Base-by-base conservation (phyloP, 176 grass and related monocot species). In the Oryza nivara region DNA sequence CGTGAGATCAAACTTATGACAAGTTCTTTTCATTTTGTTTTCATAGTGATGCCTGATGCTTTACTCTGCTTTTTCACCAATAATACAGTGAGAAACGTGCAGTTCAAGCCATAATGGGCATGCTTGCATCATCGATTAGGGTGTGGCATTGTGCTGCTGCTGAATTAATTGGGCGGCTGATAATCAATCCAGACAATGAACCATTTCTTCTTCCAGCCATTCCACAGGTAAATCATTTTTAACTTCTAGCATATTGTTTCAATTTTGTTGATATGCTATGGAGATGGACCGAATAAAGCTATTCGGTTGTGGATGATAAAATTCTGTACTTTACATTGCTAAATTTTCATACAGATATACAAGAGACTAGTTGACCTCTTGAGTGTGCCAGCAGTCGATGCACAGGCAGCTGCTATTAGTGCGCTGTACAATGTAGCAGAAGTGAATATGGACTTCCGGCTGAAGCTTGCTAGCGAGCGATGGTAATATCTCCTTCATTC, bases 111-210 rank as follows among this genome's bases (percentile, higher is more conserved):
- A 95, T 98, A 84, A 95, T 98, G 96, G 89, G 93, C 68, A 95
- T 98, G 93, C 91, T 98, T 65, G 72, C 88, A 68, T 98, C 93
- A 85, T 93, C 96, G 26, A 82, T 98, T 32, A 98, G 93, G 85
- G 85, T 89, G 17, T 98, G 96, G 96, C 89, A 95, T 60, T 98
- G 96, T 89, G 93, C 93, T 67, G 96, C 96, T 72, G 91, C 96
- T 85, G 96, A 98, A 91, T 86, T 98, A 83, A 88, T 96, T 90
- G 96, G 96, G 32, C 91, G 96, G 63, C 64, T 98, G 67, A 92
- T 98, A 89, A 92, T 98, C 88, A 98, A 98, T 92, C 96, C 96
- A 80, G 96, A 98, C 75, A 98, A 98, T 71, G 96, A 98, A 46
- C 73, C 81, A 5, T 98, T 93, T 90, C 93, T 98, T 77, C 93